These are phyloP conservation scores for Piper betle DNA, from an alignment of 164 flowering plant species.

Conservation along the genomic window DNA sequence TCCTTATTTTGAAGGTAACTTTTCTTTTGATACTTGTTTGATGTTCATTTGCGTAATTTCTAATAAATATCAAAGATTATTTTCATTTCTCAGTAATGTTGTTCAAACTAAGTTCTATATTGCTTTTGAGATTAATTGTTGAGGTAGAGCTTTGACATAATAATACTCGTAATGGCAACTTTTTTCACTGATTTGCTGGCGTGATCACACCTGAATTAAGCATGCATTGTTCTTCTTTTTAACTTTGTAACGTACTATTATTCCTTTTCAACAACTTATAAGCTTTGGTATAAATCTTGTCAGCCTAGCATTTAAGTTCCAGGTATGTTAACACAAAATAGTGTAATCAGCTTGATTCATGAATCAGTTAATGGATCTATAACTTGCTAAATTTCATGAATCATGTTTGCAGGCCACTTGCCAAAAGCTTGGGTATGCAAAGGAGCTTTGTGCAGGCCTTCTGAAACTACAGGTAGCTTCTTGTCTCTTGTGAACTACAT, in stretches of 20 bases:
- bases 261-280: slow-evolving; percentile 81
- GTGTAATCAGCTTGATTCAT: not conserved
- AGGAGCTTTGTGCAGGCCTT: slow-evolving; percentile 63
- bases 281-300: slow-evolving; percentile 87
- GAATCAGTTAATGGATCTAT: too few species aligned
- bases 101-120: too few species aligned
- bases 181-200: too few species aligned
- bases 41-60: too few species aligned
- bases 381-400: not conserved
- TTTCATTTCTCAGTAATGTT: too few species aligned
- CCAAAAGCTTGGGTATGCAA: slow-evolving; percentile 80
- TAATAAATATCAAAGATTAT: too few species aligned
- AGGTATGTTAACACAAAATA: slow-evolving; percentile 42
- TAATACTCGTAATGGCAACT: too few species aligned
- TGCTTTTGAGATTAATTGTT: too few species aligned
- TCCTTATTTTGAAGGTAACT: slow-evolving; percentile 87
- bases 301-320: slow-evolving; percentile 93
- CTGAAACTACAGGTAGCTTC: slow-evolving; percentile 76
- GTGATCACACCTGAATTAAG: too few species aligned
- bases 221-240: not conserved
- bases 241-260: slow-evolving; percentile 71
- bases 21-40: too few species aligned
- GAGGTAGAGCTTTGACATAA: too few species aligned
- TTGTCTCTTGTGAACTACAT: too few species aligned
- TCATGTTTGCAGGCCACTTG: slow-evolving; percentile 71